Evolutionary conservation across 2,329 filamentous ascomycete species (phyloP), one percentile per base, ranked within the genome.

Genomic region (Hymenoscyphus infarciens): DNA sequence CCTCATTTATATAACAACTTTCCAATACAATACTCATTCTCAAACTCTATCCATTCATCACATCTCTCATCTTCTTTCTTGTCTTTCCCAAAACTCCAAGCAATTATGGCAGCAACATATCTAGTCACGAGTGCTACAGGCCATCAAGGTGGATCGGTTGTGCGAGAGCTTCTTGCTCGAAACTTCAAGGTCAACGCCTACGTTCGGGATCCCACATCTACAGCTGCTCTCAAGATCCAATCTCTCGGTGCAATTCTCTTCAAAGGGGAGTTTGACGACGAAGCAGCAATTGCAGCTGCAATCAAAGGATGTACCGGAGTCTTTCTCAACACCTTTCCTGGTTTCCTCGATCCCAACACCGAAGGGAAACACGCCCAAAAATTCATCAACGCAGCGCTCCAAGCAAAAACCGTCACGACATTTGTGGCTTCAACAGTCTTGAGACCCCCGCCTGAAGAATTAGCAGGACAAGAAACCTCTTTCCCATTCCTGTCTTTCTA

Each of bases 241-340:
- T 13, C 57, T 8, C 35, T 45, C 33, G 64, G 64, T 10, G 64
- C 60, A 52, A 57, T 27, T 3, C 35, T 68, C 38, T 67, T 68
- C 45, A 33, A 65, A 62, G 64, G 64, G 3, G 61, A 65, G n/a
- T 62, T 53, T 13, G 57, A 59, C 25, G 60, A 67, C 52, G 27
- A 60, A 7, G 4, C 31, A 10, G 54, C 61, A 13, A 59, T 68
- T 33, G 35, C 31, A 3, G 29, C 19, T 22, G 66, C 66, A 13
- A 57, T 58, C 27, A 31, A 33, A 1, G 78, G 78, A 0, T 67
- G 78, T 2, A 65, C 75, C 4, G 66, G 61, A 19, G 31, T 66
- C 15, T 68, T 63, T 60, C 56, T 68, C 13, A 66, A 64, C 49
- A 56, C 61, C 1, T 63, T 62, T 8, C 63, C 64, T 4, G 57